Evolutionary conservation across 1,284 basidiomycete genomes (phyloP).

Genomic region (Somion occarium): DNA sequence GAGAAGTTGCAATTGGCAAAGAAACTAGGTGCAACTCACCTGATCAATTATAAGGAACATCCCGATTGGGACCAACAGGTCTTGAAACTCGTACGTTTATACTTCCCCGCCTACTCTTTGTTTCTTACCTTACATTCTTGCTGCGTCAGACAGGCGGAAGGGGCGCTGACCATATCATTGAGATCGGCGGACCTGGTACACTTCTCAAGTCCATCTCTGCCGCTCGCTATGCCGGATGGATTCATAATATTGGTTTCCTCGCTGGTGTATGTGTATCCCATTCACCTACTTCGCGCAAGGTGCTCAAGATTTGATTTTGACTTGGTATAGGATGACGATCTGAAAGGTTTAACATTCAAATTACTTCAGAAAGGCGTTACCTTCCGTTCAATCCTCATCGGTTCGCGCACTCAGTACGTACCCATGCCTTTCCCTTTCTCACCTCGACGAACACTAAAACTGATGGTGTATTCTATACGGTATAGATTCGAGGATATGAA

Average conservation of each 20-base stretch:
- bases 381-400: conserved; percentile 1
- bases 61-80: conserved; percentile 37
- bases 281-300: not conserved
- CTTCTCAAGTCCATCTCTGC: conserved; percentile 31
- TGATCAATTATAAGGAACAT: conserved; percentile 31
- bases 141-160: conserved; percentile 24
- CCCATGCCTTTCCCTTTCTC: not conserved
- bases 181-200: conserved; percentile 36
- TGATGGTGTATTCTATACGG: conserved; percentile 2
- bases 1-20: conserved; percentile 30
- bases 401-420: conserved; percentile 5
- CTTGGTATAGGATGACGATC: not conserved
- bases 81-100: conserved; percentile 10
- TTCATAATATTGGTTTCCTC: conserved; percentile 36
- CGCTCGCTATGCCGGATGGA: conserved; percentile 30
- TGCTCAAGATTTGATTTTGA: not conserved
- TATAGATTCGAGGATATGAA: conserved; percentile 32
- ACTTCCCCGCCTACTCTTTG: not conserved
- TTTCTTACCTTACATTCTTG: not conserved
- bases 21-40: conserved; percentile 26
- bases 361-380: not conserved
- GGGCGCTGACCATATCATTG: conserved; percentile 39
- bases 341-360: not conserved
- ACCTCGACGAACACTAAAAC: not conserved
- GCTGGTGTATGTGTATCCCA: conserved; percentile 16